Percentiles rank a stretch among this genome's conserved stretches.
Conservation (phyloP, 306 rosid species). For the Oemleria cerasiformis region DNA sequence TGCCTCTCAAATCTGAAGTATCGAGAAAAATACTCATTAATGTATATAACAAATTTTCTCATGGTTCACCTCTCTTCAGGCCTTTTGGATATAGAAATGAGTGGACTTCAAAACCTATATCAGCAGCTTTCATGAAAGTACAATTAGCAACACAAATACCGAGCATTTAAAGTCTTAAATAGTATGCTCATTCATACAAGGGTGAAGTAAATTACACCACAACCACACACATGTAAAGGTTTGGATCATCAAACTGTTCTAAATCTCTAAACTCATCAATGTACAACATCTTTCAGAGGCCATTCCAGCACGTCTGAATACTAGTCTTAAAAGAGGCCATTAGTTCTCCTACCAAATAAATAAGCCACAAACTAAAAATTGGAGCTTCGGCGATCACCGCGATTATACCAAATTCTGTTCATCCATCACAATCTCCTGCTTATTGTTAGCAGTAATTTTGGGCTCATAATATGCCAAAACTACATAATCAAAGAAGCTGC, state of each 20-base stretch:
- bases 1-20: no score
- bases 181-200: neutral
- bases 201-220: constrained; percentile 18
- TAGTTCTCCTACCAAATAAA: constrained; percentile 26
- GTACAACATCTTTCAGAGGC: constrained; percentile 52
- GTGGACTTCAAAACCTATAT: no score
- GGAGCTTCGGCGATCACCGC: constrained; percentile 32
- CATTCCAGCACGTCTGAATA: constrained; percentile 36
- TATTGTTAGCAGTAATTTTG: constrained; percentile 82
- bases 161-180: neutral
- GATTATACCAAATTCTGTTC: constrained; percentile 37
- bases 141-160: neutral
- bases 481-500: constrained; percentile 48
- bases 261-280: constrained; percentile 46
- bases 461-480: constrained; percentile 95
- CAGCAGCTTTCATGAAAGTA: no score
- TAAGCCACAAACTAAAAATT: constrained; percentile 37
- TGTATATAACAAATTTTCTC: no score
- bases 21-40: no score
- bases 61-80: no score
- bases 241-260: constrained; percentile 15
- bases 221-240: constrained; percentile 11
- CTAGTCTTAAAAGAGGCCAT: constrained; percentile 27
- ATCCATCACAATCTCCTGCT: constrained; percentile 38
- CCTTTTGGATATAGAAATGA: no score